These are phyloP conservation scores for Seiridium unicorne DNA, from an alignment of 2,329 filamentous ascomycete genomes.

Conservation along the genomic window DNA sequence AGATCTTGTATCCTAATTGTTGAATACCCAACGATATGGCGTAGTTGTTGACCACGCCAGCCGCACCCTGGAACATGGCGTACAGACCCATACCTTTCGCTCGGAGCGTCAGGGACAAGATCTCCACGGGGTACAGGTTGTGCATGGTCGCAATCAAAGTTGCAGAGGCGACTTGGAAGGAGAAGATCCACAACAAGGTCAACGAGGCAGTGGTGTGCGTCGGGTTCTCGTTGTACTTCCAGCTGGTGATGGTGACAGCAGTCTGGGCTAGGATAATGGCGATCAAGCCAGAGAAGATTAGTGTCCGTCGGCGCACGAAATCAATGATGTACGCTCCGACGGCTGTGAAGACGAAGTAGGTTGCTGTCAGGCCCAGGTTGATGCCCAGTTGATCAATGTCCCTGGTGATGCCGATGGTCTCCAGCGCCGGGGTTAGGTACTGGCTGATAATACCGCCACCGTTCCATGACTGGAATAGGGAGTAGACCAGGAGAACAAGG, in stretches of 20 bases:
- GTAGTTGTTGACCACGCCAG: constrained; percentile 41
- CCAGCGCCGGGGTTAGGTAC: constrained; percentile 37
- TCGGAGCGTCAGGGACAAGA: constrained; percentile 39
- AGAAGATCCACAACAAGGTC: constrained; percentile 45
- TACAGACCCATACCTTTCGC: constrained; percentile 45
- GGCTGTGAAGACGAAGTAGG: constrained; percentile 44
- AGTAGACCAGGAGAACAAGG: constrained; percentile 42
- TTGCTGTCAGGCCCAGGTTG: constrained; percentile 39
- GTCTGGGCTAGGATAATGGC: constrained; percentile 43
- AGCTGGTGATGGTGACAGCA: constrained; percentile 44
- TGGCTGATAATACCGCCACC: constrained; percentile 43
- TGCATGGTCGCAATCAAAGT: constrained; percentile 46
- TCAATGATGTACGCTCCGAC: constrained; percentile 41
- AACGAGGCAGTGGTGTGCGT: constrained; percentile 34
- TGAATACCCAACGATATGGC: constrained; percentile 45
- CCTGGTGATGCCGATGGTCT: constrained; percentile 38
- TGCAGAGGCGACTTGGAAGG: constrained; percentile 45
- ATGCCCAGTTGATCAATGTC: constrained; percentile 38
- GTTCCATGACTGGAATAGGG: constrained; percentile 45
- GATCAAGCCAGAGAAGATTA: constrained; percentile 41
- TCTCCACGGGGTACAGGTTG: constrained; percentile 43
- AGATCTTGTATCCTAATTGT: constrained; percentile 49
- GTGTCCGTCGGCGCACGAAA: constrained; percentile 37
- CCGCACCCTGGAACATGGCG: constrained; percentile 40
- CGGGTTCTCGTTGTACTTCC: constrained; percentile 35